Conservation (phyloP, 179 eudicot species). For the Spinacia oleracea region DNA sequence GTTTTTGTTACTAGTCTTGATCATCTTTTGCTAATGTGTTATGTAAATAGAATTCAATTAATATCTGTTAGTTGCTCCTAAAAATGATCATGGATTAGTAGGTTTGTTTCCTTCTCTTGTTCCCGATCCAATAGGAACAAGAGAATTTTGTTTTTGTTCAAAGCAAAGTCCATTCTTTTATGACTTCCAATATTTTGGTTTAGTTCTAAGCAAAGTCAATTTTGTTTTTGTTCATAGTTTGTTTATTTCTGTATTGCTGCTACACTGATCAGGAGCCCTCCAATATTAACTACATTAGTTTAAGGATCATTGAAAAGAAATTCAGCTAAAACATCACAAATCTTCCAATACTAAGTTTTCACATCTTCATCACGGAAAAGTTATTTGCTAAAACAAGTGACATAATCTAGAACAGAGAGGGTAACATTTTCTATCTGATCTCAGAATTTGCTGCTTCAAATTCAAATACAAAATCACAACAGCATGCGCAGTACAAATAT, state of each 20-base stretch:
- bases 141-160: slow-evolving; percentile 16
- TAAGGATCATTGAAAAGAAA: neutral
- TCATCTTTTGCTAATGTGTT: neutral
- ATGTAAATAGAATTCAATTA: slow-evolving; percentile 34
- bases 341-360: too few species aligned
- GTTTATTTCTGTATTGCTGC: neutral
- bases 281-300: neutral
- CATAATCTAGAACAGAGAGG: too few species aligned
- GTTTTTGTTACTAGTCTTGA: slow-evolving; percentile 8
- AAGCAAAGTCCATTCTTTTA: slow-evolving; percentile 22
- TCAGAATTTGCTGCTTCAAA: too few species aligned
- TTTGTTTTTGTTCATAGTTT: neutral
- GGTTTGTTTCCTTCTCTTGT: slow-evolving; percentile 15
- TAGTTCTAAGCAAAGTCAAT: slow-evolving; percentile 16
- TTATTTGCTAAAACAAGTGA: too few species aligned
- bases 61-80: slow-evolving; percentile 5
- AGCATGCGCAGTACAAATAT: too few species aligned
- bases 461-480: neutral
- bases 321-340: too few species aligned
- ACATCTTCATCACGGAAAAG: too few species aligned
- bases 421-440: too few species aligned
- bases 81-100: slow-evolving; percentile 15
- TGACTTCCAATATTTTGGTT: slow-evolving; percentile 12
- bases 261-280: too few species aligned
- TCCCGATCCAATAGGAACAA: slow-evolving; percentile 33